phyloP scores from a whole-genome alignment of 2,329 filamentous ascomycete species.

The Claviceps pazoutovae region DNA sequence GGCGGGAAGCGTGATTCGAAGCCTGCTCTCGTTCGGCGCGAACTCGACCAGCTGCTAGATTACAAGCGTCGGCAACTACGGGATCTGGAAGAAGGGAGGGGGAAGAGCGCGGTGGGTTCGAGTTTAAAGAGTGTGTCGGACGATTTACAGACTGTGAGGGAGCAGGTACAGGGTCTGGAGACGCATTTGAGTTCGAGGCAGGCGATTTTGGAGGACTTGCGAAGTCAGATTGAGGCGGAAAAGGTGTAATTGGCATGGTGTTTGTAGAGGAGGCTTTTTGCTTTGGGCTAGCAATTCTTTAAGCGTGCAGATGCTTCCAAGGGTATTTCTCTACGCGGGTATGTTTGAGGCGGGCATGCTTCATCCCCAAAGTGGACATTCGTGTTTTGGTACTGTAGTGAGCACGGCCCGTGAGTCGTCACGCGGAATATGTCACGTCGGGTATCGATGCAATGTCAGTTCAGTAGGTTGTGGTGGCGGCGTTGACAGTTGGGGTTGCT shows the following conservation, averaged over 20 bases:
- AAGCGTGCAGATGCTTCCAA: too few relatives aligned
- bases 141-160: slow-evolving; percentile 78
- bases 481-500: neutral
- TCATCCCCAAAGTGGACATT: neutral
- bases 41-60: slow-evolving; percentile 85
- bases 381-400: neutral
- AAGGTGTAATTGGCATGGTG: slow-evolving; percentile 27
- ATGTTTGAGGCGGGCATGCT: neutral
- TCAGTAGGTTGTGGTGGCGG: neutral
- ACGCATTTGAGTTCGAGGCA: slow-evolving; percentile 65
- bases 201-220: slow-evolving; percentile 60
- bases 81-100: slow-evolving; percentile 59
- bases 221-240: slow-evolving; percentile 76
- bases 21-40: slow-evolving; percentile 83
- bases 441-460: neutral
- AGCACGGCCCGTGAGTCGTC: too few relatives aligned
- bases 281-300: neutral
- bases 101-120: slow-evolving; percentile 54
- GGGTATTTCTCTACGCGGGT: too few relatives aligned
- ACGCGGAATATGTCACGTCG: neutral
- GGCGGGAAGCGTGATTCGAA: slow-evolving; percentile 60
- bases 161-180: slow-evolving; percentile 87
- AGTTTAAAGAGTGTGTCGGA: slow-evolving; percentile 65
- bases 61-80: slow-evolving; percentile 76
- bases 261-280: neutral